These are phyloP conservation scores for Fraxinus paxiana DNA, from an alignment of 305 asterid genomes.

Conservation along the genomic window DNA sequence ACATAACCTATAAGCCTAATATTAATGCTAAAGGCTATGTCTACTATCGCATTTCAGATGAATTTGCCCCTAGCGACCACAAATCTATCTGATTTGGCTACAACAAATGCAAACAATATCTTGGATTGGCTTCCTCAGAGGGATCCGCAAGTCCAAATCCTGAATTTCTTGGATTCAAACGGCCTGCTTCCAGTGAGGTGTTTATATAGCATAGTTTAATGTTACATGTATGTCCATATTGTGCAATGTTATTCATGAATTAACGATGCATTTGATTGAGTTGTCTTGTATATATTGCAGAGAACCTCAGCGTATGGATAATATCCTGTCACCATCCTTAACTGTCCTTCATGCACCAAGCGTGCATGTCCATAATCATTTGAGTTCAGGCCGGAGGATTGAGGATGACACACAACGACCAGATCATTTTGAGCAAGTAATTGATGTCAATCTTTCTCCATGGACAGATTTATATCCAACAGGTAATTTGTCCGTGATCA, in stretches of 20 bases:
- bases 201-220: background rate
- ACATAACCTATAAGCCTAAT: background rate
- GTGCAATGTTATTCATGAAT: background rate
- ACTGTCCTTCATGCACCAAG: conserved; percentile 42
- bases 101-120: conserved; percentile 36
- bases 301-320: conserved; percentile 45
- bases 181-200: conserved; percentile 65
- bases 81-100: conserved; percentile 36
- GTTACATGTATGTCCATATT: background rate
- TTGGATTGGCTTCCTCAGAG: conserved; percentile 71
- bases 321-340: conserved; percentile 40
- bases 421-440: conserved; percentile 40
- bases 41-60: conserved; percentile 36
- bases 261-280: background rate
- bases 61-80: conserved; percentile 34
- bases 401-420: conserved; percentile 53
- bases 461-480: conserved; percentile 65
- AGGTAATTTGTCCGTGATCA: conserved; percentile 29
- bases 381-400: conserved; percentile 45
- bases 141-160: conserved; percentile 61
- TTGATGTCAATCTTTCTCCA: conserved; percentile 63
- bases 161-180: conserved; percentile 63
- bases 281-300: conserved; percentile 17
- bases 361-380: conserved; percentile 36
- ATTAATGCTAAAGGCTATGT: background rate